Base-by-base conservation (phyloP, 148 eudicot genomes). In the Beta vulgaris region DNA sequence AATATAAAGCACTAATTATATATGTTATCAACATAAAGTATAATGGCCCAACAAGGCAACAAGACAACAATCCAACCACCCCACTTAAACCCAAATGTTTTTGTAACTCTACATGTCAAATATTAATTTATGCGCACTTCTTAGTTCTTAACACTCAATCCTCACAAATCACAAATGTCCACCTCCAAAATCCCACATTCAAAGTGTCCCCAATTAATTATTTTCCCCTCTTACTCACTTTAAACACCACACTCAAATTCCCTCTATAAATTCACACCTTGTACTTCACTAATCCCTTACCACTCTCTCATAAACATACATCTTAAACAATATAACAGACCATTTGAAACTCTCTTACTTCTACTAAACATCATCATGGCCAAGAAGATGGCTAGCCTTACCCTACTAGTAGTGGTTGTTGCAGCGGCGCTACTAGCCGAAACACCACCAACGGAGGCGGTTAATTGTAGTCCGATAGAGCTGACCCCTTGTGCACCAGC, bases 401-500 rank as follows among this genome's bases (percentile, higher is more conserved):
- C 73, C 69, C 61, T 79, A 29, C 31, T 73, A 3, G 77, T 6
- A 48, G 77, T 74, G 49, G 58, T 59, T 25, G 55, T 69, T 23
- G 73, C 57, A 65, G 55, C 73, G 39, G 42, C 80, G 34, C 49
- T 78, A 66, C 76, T 48, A 40, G 35, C 74, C 31, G 32, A 67
- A 44, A 69, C 66, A 29, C 57, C 49, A 29, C 69, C 54, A 40
- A 73, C 68, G 1, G 60, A 66, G 73, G 91, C 88, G 6, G 89
- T 42, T 40, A 81, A 80, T 18, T 88, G 91, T 77, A 80, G 72
- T 65, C 81, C 85, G 0, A 7, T 71, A 7, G 68, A 77, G 72
- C 84, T 88, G 36, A 55, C 72, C 64, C 82, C 89, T 0, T 88
- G 91, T 69, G 59, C 74, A 44, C 19, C 69, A 2, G 86, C 85